Percentiles rank a stretch among this genome's conserved stretches.
phyloP scores from a whole-genome alignment of 352 stramenopile genomes.

The Phytophthora litchii region DNA sequence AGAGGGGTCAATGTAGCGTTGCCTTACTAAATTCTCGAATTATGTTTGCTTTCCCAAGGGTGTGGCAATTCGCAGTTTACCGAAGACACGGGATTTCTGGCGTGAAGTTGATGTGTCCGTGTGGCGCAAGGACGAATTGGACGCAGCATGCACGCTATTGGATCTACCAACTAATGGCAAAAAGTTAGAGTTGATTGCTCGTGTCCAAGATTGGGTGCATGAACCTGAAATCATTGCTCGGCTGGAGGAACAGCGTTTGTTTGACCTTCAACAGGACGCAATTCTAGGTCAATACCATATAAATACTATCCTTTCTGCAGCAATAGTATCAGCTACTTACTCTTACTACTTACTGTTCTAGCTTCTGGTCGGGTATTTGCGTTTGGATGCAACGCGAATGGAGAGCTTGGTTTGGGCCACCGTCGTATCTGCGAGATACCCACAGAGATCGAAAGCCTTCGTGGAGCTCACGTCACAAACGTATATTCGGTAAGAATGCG shows the following conservation, averaged over 20 bases:
- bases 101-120: conserved; percentile 47
- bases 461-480: conserved; percentile 41
- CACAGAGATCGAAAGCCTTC: conserved; percentile 66
- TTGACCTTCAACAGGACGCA: conserved; percentile 46
- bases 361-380: conserved; percentile 68
- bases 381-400: conserved; percentile 68
- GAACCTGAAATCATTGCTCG: conserved; percentile 51
- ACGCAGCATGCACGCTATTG: conserved; percentile 61
- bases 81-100: conserved; percentile 74
- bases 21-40: not conserved
- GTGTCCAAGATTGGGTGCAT: conserved; percentile 78
- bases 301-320: not conserved
- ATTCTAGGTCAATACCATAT: conserved; percentile 43
- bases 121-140: conserved; percentile 61
- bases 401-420: conserved; percentile 68
- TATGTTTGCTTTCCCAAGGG: conserved; percentile 27
- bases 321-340: not conserved
- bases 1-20: not conserved
- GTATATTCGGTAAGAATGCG: conserved; percentile 52
- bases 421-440: conserved; percentile 36
- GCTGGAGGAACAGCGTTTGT: conserved; percentile 39
- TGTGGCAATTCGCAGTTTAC: conserved; percentile 51
- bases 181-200: conserved; percentile 66
- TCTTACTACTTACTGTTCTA: conserved; percentile 15
- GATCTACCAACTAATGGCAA: conserved; percentile 56